Evolutionary conservation across 2,329 filamentous ascomycete genomes (phyloP), one percentile per base, ranked within the genome.

Genomic region (Alternaria viburni): DNA sequence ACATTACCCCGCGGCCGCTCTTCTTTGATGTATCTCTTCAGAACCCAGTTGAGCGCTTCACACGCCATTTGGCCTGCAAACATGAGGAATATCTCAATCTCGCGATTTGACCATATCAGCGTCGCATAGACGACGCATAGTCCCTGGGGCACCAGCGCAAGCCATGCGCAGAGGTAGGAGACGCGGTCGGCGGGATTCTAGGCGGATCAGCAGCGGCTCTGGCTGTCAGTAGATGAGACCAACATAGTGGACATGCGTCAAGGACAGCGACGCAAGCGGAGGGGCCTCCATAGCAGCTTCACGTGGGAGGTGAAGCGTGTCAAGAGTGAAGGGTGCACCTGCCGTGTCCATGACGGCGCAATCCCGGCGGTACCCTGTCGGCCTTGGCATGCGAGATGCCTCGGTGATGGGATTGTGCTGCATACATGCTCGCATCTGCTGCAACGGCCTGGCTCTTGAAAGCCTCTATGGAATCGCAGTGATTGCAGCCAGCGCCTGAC

Each of bases 171-270:
- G 51, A 93, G 79, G 81, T 93, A 93, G 54, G 96, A 98, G 73
- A 97, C 63, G 59, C 86, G 88, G 81, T 98, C 95, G 65, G 89
- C 82, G 6, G 96, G 93, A 82, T 98, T 92, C 93, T 97, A 75
- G 61, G 62, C 32, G n/a, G 11, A 59, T 76, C 46, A 75, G 70
- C 61, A 57, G 66, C 17, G 47, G 56, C 66, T 47, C 45, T 13
- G 21, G 55, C 6, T 23, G 46, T 54, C 49, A 57, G 52, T 13
- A 30, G 19, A 28, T n/a, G 45, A 49, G 43, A 60, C 88, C 76
- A 83, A 96, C 94, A 86, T 98, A 98, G 84, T 96, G 93, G 72
- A 98, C 94, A 83, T 98, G 95, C 11, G 96, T 98, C 71, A 99
- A 83, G 55, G 95, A 97, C 65, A 99, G 87, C 23, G 95, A 98